Evolutionary conservation across 148 eudicot species (phyloP), one percentile per base, ranked within the genome.

Genomic region (Fallopia convolvulus): DNA sequence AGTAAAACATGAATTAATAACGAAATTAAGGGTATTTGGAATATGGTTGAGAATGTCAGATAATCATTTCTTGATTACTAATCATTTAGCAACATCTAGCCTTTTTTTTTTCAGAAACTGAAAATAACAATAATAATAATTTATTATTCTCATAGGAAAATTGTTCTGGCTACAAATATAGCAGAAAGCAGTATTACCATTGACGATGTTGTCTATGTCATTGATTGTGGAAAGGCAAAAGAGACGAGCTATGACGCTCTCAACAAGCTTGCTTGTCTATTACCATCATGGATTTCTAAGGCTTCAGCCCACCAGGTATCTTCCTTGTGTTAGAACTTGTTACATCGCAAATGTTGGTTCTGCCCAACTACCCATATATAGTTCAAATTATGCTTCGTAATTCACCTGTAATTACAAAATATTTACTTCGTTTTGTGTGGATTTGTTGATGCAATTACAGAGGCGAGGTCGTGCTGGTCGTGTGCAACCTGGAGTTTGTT

Each of bases 381-480:
- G 32, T 14, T 26, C 40, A 63, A 9, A 63, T 26, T 8, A 12
- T 21, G 30, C 6, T 5, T 4, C 5, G 4, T 50, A 12, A 18
- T 17, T 50, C 55, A 50, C 9, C n/a, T 52, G 18, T 15, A 15
- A 14, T 13, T 50, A 52, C 3, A 52, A 52, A 52, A 14, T 52
- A 52, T 52, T 14, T 17, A 3, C 58, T 52, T 15, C 6, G 17
- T 15, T 23, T 58, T 58, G 30, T 21, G 41, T 66, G 68, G 53
- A 7, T 41, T 21, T 73, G 53, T 73, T 77, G 71, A 32, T 50
- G 75, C 70, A 75, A 73, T 80, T 48, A 75, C 81, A 95, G 99
- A 92, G 99, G 82, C 94, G 94, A 83, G 99, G 99, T 39, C 97
- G 99, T 75, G 99, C 97, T 41, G 99, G 99, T 68, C 97, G 99